phyloP scores from a whole-genome alignment of 192 early-diverging fungal genomes.

The Geranomyces michiganensis region DNA sequence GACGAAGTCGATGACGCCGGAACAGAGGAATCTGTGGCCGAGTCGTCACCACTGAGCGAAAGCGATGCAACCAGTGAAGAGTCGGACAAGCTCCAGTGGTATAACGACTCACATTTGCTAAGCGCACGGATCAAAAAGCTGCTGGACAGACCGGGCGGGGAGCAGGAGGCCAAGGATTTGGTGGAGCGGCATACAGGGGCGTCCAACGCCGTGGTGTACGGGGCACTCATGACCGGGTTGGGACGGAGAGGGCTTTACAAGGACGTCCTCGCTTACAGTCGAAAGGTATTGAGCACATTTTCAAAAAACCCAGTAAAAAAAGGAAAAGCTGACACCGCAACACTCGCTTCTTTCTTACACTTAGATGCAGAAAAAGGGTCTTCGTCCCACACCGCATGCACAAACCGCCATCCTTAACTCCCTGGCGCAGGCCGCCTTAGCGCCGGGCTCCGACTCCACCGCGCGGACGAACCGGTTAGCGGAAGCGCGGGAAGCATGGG shows the following conservation, averaged over 20 bases:
- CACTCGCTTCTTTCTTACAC: no score
- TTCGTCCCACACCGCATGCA: constrained; percentile 32
- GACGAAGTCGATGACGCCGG: neutral
- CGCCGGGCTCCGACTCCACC: neutral
- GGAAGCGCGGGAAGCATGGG: constrained; percentile 16
- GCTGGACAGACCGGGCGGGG: constrained; percentile 2
- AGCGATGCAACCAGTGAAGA: neutral
- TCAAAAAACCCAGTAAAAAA: no score
- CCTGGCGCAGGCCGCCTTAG: constrained; percentile 19
- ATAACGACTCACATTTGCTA: constrained; percentile 26
- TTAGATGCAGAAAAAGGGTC: constrained; percentile 39
- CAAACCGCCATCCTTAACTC: constrained; percentile 35
- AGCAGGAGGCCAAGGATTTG: constrained; percentile 19
- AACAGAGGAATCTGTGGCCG: neutral
- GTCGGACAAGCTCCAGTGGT: constrained; percentile 6
- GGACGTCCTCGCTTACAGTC: neutral
- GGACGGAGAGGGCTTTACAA: constrained; percentile 11
- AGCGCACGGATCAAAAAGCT: constrained; percentile 6
- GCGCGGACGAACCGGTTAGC: constrained; percentile 7
- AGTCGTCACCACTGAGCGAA: neutral
- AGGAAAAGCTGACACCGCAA: neutral
- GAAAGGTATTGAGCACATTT: neutral
- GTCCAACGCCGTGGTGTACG: constrained; percentile 17
- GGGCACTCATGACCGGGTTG: constrained; percentile 23
- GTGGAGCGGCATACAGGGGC: constrained; percentile 26